Evolutionary conservation across 768 basidiomycete species (phyloP).

Genomic region (Lentinula raphanica): DNA sequence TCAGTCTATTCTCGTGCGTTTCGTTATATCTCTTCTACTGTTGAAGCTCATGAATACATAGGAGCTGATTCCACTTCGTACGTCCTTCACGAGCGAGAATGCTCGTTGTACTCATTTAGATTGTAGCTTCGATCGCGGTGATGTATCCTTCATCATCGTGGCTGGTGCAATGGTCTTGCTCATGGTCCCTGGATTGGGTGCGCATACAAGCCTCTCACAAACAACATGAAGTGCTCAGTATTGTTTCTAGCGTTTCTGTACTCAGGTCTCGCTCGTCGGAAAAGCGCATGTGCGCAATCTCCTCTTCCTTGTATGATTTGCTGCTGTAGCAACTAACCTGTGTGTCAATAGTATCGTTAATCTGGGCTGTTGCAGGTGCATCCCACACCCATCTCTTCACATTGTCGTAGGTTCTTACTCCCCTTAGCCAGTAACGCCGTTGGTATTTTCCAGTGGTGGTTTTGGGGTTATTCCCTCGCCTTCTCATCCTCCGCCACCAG

Average conservation of each 20-base stretch:
- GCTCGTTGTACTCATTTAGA: not conserved
- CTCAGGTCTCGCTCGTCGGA: conserved; percentile 66
- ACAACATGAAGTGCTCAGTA: not conserved
- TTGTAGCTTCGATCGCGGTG: conserved; percentile 62
- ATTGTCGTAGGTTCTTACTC: not conserved
- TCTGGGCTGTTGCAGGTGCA: conserved; percentile 52
- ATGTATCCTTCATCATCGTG: conserved; percentile 65
- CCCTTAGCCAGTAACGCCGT: conserved; percentile 62
- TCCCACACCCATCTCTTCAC: conserved; percentile 58
- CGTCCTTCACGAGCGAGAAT: not conserved
- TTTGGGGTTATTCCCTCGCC: conserved; percentile 45
- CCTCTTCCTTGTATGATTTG: not conserved
- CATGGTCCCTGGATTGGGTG: conserved; percentile 75
- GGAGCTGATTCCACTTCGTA: conserved; percentile 1
- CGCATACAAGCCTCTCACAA: conserved; percentile 7
- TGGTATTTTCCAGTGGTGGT: conserved; percentile 77
- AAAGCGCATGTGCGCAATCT: conserved; percentile 44
- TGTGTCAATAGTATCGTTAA: conserved; percentile 47
- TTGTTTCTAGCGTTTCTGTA: conserved; percentile 57
- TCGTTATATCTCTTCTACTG: too few species aligned
- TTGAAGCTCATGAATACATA: too few species aligned
- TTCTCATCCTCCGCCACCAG: conserved; percentile 42
- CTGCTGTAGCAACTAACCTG: not conserved
- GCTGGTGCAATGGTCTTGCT: conserved; percentile 68
- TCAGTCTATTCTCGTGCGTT: not conserved